A percentile compares a stretch with the other conserved stretches of the same genome.
Evolutionary conservation across 1,284 basidiomycete genomes (phyloP).

Genomic region (Fomitopsis palustris): DNA sequence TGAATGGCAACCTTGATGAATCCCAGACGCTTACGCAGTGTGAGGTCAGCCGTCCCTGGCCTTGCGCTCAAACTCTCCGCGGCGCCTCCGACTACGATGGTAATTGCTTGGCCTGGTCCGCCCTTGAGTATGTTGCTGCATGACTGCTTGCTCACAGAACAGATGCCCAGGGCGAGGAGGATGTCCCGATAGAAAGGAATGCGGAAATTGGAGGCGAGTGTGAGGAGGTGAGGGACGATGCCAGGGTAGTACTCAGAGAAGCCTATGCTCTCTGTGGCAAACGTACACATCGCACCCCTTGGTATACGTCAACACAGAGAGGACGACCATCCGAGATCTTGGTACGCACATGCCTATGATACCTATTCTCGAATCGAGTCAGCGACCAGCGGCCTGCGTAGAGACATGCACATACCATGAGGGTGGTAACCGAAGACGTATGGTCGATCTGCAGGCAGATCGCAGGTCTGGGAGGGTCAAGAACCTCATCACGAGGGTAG

Average conservation of each 20-base stretch:
- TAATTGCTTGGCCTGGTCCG: conserved; percentile 76
- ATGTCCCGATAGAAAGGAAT: conserved; percentile 95
- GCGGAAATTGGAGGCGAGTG: conserved; percentile 86
- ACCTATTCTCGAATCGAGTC: conserved; percentile 36
- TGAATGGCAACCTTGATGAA: conserved; percentile 98
- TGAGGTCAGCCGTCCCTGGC: conserved; percentile 94
- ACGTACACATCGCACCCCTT: conserved; percentile 92
- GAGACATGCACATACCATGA: conserved; percentile 61
- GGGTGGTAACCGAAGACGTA: conserved; percentile 99
- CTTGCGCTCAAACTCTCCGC: conserved; percentile 91
- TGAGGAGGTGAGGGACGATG: conserved; percentile 90
- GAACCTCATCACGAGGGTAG: neutral
- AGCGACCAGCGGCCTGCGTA: neutral
- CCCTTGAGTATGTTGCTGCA: conserved; percentile 85
- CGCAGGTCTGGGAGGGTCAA: conserved; percentile 59
- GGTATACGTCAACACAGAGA: neutral
- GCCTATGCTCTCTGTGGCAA: conserved; percentile 93
- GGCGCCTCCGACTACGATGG: conserved; percentile 96
- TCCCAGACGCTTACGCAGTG: conserved; percentile 82
- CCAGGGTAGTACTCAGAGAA: conserved; percentile 91
- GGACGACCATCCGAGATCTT: neutral
- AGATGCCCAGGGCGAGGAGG: conserved; percentile 81
- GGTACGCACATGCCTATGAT: conserved; percentile 86
- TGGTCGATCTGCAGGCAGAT: conserved; percentile 86
- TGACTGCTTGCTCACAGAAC: conserved; percentile 87